Evolutionary conservation across 2,329 filamentous ascomycete species (phyloP), one percentile per base, ranked within the genome.

Genomic region (Pseudogymnoascus sp.): DNA sequence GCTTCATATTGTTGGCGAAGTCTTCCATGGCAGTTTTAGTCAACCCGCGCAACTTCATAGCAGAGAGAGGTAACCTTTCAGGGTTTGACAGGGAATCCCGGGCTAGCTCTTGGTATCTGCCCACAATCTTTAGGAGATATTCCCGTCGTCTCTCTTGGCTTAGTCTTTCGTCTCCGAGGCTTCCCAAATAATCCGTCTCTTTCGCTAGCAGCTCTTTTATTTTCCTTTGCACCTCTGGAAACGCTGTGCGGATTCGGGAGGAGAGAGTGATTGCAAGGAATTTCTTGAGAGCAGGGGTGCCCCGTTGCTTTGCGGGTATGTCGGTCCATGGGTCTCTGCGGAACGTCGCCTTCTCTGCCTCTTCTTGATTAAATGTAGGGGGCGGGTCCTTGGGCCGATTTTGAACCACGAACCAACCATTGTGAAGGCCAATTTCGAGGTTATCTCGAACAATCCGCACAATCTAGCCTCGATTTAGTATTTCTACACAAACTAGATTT

Each of bases 361-460:
- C 40, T 7, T 64, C 67, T 3, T 74, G 67, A 17, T 76, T 67
- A 53, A 74, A 70, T 1, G 66, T 65, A 0, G 68, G 65, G 1
- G 67, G 64, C 11, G 40, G 19, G 9, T 73, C 71, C n/a, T 65
- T 64, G 0, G 65, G 65, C n/a, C 68, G 68, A 36, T 77, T 77
- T 19, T 74, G 71, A 10, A 77, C 76, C 1, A 76, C 69, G 28
- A 76, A 77, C 74, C 75, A 77, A 5, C 71, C 70, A 4, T 71
- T 66, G 13, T 70, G 63, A 17, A 68, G 62, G 19, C 59, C 44
- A 28, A 69, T 67, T 7, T 65, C 66, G 15, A 67, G 61, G 4
- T 64, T 57, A 11, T 65, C 64, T 9, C 60, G 64, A 9, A 64
- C 65, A 47, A 62, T 28, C 50, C 65, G 21, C 15, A 68, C 62